These are phyloP conservation scores for Podosphaera xanthii DNA, from an alignment of 2,329 filamentous ascomycete genomes.

Conservation along the genomic window DNA sequence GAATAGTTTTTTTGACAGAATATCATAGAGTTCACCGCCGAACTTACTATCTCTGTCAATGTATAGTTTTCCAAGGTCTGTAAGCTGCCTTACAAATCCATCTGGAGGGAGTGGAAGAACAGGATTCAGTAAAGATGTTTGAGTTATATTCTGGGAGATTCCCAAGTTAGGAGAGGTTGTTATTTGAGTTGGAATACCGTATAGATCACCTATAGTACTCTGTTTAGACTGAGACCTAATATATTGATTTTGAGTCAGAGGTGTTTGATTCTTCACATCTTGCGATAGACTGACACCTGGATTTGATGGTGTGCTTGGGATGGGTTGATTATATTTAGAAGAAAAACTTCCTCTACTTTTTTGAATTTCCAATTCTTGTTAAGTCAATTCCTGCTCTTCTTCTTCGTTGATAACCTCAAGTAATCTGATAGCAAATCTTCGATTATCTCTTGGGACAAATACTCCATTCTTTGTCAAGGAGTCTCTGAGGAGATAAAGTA, in stretches of 20 bases:
- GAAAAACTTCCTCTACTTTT: not conserved
- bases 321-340: not conserved
- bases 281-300: not conserved
- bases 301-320: not conserved
- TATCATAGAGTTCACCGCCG: not conserved
- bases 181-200: not conserved
- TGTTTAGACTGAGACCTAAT: not conserved
- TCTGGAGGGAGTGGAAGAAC: not conserved
- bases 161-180: no score
- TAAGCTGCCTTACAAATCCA: not conserved
- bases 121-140: not conserved
- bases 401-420: not conserved
- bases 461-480: not conserved
- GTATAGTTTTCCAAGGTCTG: not conserved
- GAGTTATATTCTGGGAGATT: not conserved
- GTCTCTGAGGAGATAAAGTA: not conserved
- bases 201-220: not conserved
- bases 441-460: not conserved
- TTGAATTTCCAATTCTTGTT: not conserved
- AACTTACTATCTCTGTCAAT: not conserved
- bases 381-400: not conserved
- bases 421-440: not conserved
- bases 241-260: not conserved
- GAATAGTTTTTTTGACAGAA: not conserved
- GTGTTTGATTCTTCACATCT: not conserved